Conservation (phyloP, 2,329 filamentous ascomycete genomes). For the Exserohilum rostratum region DNA sequence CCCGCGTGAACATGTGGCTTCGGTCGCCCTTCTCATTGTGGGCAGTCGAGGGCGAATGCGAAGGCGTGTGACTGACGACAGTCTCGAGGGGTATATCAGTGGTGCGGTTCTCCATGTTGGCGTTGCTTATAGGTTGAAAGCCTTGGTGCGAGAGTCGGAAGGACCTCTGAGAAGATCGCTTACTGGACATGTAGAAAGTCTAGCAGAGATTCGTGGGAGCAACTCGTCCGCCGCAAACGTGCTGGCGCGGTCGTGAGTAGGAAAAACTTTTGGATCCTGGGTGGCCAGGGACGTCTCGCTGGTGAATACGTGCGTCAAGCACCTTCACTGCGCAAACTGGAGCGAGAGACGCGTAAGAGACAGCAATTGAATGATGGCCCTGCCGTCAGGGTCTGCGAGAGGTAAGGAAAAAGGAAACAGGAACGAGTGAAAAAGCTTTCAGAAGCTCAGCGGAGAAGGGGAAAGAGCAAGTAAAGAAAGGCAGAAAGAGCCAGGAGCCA, state of each 20-base stretch:
- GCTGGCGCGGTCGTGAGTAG: slow-evolving; percentile 13
- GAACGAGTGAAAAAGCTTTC: slow-evolving; percentile 32
- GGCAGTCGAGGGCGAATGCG: slow-evolving; percentile 31
- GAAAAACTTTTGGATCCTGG: slow-evolving; percentile 9
- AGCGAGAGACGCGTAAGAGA: slow-evolving; percentile 22
- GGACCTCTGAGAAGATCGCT: slow-evolving; percentile 41
- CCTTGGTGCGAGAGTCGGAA: slow-evolving; percentile 45
- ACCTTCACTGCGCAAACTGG: slow-evolving; percentile 25
- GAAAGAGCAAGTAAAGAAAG: slow-evolving; percentile 20
- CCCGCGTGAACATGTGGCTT: slow-evolving; percentile 47
- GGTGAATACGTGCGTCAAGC: slow-evolving; percentile 43
- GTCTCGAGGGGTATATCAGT: slow-evolving; percentile 67
- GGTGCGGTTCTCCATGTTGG: slow-evolving; percentile 55
- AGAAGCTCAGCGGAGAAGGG: slow-evolving; percentile 17
- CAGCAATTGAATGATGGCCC: slow-evolving; percentile 41
- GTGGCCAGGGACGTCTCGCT: slow-evolving; percentile 13
- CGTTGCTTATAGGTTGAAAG: slow-evolving; percentile 42
- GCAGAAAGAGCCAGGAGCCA: slow-evolving; percentile 12
- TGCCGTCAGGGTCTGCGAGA: slow-evolving; percentile 30
- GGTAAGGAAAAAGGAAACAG: slow-evolving; percentile 22
- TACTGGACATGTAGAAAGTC: slow-evolving; percentile 25
- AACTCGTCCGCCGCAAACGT: slow-evolving; percentile 16
- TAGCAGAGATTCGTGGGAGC: slow-evolving; percentile 13
- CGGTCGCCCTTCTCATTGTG: slow-evolving; percentile 48
- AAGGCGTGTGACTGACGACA: slow-evolving; percentile 57